Conservation (phyloP, 2,329 filamentous ascomycete genomes). For the Gyromitra esculenta region DNA sequence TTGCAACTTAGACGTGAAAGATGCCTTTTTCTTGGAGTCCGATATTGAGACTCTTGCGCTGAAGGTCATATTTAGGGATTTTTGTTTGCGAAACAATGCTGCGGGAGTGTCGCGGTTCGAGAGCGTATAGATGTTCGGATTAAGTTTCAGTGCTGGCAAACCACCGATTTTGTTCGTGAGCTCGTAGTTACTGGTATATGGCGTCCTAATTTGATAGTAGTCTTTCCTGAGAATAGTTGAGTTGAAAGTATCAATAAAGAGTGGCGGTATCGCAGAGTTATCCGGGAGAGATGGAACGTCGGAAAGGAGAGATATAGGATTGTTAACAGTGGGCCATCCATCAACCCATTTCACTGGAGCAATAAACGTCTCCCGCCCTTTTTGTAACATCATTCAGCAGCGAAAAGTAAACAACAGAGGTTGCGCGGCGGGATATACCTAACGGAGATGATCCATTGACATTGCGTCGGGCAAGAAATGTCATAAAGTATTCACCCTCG, state of each 20-base stretch:
- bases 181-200: slow-evolving; percentile 51
- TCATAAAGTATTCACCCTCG: slow-evolving; percentile 64
- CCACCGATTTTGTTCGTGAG: slow-evolving; percentile 15
- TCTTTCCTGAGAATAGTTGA: slow-evolving; percentile 29
- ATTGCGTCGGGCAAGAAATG: slow-evolving; percentile 60
- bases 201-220: slow-evolving; percentile 53
- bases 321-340: slow-evolving; percentile 55
- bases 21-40: slow-evolving; percentile 5
- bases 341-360: slow-evolving; percentile 54
- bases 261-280: slow-evolving; percentile 21
- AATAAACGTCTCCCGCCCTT: slow-evolving; percentile 54
- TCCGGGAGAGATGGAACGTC: slow-evolving; percentile 45
- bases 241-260: slow-evolving; percentile 50
- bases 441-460: slow-evolving; percentile 29
- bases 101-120: slow-evolving; percentile 59
- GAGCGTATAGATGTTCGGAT: slow-evolving; percentile 58
- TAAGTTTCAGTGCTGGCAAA: slow-evolving; percentile 38
- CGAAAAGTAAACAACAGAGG: slow-evolving; percentile 23
- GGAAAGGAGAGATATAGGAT: slow-evolving; percentile 48
- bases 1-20: slow-evolving; percentile 50
- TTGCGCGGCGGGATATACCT: neutral
- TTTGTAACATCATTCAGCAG: slow-evolving; percentile 35
- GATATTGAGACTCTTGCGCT: slow-evolving; percentile 47
- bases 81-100: slow-evolving; percentile 58
- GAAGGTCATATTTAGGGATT: slow-evolving; percentile 59